A percentile compares a stretch with the other conserved stretches of the same genome.
These are phyloP conservation scores for Paramecium biaurelia DNA, from an alignment of 73 alveolate genomes.

Conservation along the genomic window DNA sequence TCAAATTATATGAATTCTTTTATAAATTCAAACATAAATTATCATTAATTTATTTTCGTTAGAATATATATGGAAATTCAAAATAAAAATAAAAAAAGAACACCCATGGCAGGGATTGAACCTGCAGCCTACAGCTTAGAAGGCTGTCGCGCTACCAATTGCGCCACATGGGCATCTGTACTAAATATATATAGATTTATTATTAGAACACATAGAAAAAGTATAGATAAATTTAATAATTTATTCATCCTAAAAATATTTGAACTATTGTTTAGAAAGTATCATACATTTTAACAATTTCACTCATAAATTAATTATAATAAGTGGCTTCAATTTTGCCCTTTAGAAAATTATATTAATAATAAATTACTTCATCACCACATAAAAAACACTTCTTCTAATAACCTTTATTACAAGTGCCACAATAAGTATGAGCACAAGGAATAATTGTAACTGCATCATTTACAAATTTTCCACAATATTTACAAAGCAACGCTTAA, in stretches of 20 bases:
- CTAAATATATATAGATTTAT: background rate
- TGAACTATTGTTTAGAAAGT: background rate
- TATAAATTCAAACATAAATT: slow-evolving; percentile 35
- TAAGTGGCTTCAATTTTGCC: slow-evolving; percentile 41
- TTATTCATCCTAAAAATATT: background rate
- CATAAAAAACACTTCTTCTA: background rate
- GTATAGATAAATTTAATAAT: background rate
- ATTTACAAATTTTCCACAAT: slow-evolving; percentile 6
- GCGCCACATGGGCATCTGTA: slow-evolving; percentile 62
- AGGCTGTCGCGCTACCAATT: slow-evolving; percentile 65
- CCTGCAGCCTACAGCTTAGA: slow-evolving; percentile 64
- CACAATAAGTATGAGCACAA: slow-evolving; percentile 45
- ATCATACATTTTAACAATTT: slow-evolving; percentile 22
- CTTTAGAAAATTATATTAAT: background rate
- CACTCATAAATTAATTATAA: slow-evolving; percentile 27
- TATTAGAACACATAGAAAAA: background rate
- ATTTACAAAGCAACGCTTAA: slow-evolving; percentile 6
- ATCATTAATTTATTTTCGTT: background rate
- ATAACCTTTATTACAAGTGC: background rate
- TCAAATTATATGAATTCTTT: background rate
- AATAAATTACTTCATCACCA: slow-evolving; percentile 28
- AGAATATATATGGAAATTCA: background rate
- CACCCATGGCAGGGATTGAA: slow-evolving; percentile 65
- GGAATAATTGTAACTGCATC: slow-evolving; percentile 34
- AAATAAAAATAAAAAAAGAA: background rate